Evolutionary conservation across 805 yeast genomes (phyloP).

Genomic region (Wickerhamiella alocasiicola): DNA sequence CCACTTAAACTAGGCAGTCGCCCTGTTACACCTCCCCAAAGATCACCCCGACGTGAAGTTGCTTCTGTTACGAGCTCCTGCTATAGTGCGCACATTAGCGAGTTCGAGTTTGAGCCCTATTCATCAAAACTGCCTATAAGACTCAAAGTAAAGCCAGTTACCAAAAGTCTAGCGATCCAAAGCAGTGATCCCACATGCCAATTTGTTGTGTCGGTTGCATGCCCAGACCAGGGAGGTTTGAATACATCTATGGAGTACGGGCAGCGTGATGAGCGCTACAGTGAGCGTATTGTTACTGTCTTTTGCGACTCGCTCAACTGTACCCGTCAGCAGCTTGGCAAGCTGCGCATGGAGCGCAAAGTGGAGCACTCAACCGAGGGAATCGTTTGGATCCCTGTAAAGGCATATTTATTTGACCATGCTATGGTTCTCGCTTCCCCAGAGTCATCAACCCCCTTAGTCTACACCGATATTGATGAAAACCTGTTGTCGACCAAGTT

Average conservation of each 20-base stretch:
- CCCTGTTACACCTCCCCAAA: background rate
- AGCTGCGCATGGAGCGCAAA: constrained; percentile 4
- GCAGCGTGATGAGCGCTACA: background rate
- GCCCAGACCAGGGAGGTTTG: constrained; percentile 2
- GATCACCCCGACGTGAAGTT: background rate
- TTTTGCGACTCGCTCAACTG: background rate
- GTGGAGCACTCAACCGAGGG: constrained; percentile 8
- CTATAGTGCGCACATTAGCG: background rate
- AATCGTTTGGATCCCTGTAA: constrained; percentile 3
- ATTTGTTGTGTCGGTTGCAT: constrained; percentile 6
- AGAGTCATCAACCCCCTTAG: background rate
- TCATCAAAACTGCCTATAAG: background rate
- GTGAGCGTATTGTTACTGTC: background rate
- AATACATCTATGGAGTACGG: background rate
- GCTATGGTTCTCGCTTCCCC: background rate
- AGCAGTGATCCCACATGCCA: background rate
- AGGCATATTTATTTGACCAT: constrained; percentile 1
- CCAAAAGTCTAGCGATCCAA: background rate
- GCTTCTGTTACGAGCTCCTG: background rate
- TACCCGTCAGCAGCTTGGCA: constrained; percentile 2
- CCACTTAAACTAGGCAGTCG: background rate
- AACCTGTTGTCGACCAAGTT: background rate
- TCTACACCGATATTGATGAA: constrained; percentile 2
- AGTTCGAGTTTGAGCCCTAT: background rate
- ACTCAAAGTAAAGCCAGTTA: constrained; percentile 1